Evolutionary conservation across 176 grass and related monocot species (phyloP).

Genomic region (Musa beccarii): DNA sequence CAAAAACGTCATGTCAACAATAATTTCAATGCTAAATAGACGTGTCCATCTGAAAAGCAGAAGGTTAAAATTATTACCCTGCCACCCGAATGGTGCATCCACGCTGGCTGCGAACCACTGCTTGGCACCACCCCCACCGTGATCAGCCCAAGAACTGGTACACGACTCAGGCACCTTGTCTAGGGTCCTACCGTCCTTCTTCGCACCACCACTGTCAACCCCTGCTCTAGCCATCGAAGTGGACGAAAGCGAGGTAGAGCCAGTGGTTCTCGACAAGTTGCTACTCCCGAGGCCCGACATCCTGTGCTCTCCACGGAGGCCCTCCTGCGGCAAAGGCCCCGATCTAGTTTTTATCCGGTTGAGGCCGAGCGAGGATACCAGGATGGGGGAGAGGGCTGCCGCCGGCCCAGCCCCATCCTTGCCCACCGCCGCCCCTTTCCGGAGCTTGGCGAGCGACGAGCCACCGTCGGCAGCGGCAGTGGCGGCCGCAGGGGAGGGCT

Average conservation of each 20-base stretch:
- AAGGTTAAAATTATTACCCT: not conserved
- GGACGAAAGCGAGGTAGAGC: not conserved
- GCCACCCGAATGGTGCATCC: slow-evolving; percentile 12
- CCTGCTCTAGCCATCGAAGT: not conserved
- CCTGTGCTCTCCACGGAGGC: slow-evolving; percentile 42
- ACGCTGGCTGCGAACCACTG: slow-evolving; percentile 5
- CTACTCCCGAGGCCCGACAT: slow-evolving; percentile 57
- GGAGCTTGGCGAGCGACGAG: slow-evolving; percentile 12
- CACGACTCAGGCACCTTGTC: slow-evolving; percentile 29
- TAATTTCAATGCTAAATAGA: not conserved
- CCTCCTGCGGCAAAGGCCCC: slow-evolving; percentile 93
- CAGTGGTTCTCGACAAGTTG: slow-evolving; percentile 53
- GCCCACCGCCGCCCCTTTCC: slow-evolving; percentile 27
- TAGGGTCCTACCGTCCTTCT: slow-evolving; percentile 30
- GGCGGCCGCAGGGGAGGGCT: slow-evolving; percentile 1
- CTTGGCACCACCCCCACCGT: not conserved
- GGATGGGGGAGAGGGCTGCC: slow-evolving; percentile 57
- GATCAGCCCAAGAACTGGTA: slow-evolving; percentile 10
- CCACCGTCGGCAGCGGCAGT: not conserved
- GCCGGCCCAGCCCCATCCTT: not conserved
- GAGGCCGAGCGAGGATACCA: slow-evolving; percentile 93
- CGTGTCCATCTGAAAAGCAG: not conserved
- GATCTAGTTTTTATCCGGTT: slow-evolving; percentile 99
- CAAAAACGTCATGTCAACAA: not conserved
- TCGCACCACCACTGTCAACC: slow-evolving; percentile 8